These are phyloP conservation scores for Astrocystis sublimbata DNA, from an alignment of 495 filamentous ascomycete genomes.

Conservation along the genomic window DNA sequence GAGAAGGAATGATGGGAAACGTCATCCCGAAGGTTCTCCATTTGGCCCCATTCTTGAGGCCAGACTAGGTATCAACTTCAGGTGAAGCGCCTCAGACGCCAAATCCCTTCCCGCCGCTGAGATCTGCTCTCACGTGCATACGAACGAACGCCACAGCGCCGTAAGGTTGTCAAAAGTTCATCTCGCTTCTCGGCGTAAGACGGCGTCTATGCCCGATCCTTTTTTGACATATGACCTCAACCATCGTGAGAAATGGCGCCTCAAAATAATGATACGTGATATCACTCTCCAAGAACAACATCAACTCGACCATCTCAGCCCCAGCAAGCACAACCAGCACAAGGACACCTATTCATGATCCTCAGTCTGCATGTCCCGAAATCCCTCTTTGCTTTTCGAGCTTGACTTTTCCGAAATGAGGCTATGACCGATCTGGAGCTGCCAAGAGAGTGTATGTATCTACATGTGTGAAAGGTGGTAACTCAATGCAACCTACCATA, in stretches of 20 bases:
- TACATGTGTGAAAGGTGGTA: background rate
- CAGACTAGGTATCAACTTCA: background rate
- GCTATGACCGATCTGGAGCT: background rate
- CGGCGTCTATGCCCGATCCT: background rate
- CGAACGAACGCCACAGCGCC: background rate
- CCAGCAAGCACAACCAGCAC: background rate
- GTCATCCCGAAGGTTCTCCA: slow-evolving; percentile 1
- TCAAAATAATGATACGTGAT: background rate
- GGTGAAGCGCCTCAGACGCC: background rate
- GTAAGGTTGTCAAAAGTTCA: background rate
- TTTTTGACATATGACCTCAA: background rate
- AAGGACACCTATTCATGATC: no score
- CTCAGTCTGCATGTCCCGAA: no score
- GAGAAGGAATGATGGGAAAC: background rate
- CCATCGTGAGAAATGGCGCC: background rate
- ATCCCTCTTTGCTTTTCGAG: background rate
- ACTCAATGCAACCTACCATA: no score
- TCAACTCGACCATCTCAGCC: background rate
- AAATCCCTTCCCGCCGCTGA: background rate
- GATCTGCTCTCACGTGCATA: background rate
- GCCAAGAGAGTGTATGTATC: background rate
- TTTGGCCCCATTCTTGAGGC: background rate
- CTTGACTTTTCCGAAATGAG: background rate
- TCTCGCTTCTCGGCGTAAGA: background rate
- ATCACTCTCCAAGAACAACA: background rate